A percentile compares a stretch with the other conserved stretches of the same genome.
phyloP scores from a whole-genome alignment of 148 eudicot species.

The Heliosperma pusillum region DNA sequence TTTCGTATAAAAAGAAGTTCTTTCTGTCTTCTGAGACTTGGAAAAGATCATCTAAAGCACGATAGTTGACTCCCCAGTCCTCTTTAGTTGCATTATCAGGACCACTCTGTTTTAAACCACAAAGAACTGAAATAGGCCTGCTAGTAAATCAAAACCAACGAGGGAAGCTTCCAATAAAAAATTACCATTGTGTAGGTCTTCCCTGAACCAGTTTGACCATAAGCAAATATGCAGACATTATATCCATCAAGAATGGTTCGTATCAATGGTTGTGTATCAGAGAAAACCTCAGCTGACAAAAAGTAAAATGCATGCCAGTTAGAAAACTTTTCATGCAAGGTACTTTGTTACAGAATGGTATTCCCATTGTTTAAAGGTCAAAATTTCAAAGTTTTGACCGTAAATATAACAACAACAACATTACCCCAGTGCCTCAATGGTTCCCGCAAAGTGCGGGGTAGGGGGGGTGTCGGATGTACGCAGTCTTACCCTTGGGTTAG shows the following conservation, averaged over 20 bases:
- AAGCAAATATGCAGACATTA: conserved; percentile 77
- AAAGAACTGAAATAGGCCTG: conserved; percentile 5
- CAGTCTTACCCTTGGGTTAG: too few relatives aligned
- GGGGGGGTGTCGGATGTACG: too few relatives aligned
- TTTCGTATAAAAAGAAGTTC: conserved; percentile 46
- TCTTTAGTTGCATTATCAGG: conserved; percentile 55
- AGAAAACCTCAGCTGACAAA: conserved; percentile 47
- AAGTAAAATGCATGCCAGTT: conserved; percentile 14
- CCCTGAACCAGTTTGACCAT: conserved; percentile 88
- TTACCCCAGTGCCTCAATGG: too few relatives aligned
- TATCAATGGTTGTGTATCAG: conserved; percentile 61
- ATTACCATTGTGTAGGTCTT: conserved; percentile 80
- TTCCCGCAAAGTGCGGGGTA: too few relatives aligned
- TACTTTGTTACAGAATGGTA: background rate
- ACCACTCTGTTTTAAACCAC: conserved; percentile 38
- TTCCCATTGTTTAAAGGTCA: background rate
- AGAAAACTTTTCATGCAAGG: background rate
- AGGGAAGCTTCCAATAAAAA: conserved; percentile 4
- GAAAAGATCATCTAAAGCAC: conserved; percentile 67
- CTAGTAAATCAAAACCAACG: conserved; percentile 3
- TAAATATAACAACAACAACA: too few relatives aligned
- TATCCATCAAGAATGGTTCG: conserved; percentile 74
- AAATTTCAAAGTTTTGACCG: background rate
- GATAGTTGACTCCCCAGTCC: conserved; percentile 70
- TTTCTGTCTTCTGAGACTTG: conserved; percentile 48